Percentiles rank a stretch among this genome's conserved stretches.
These are phyloP conservation scores for Ophiocordyceps australis DNA, from an alignment of 2,329 filamentous ascomycete genomes.

Conservation along the genomic window DNA sequence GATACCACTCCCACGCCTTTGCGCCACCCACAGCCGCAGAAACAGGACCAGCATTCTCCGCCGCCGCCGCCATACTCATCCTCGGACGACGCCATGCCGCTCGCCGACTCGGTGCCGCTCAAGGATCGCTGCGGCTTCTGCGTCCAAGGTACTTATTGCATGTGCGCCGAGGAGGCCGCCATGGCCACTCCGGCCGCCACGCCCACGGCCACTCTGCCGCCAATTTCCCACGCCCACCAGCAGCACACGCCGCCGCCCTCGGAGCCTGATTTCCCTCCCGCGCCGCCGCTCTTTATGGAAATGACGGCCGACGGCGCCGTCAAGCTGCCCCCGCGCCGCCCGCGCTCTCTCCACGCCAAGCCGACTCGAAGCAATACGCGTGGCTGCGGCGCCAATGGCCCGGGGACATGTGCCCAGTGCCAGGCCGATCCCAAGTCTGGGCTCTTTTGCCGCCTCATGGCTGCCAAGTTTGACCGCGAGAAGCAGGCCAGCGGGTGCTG, in stretches of 20 bases:
- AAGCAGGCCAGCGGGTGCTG: constrained; percentile 8
- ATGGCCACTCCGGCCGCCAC: constrained; percentile 20
- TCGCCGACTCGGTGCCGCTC: constrained; percentile 20
- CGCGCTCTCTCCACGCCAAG: constrained; percentile 8
- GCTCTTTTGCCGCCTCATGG: constrained; percentile 67
- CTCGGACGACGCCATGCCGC: constrained; percentile 7
- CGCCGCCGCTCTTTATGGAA: constrained; percentile 34
- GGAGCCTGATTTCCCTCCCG: constrained; percentile 38
- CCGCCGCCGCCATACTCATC: constrained; percentile 2
- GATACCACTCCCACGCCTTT: constrained; percentile 57
- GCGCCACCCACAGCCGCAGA: constrained; percentile 41
- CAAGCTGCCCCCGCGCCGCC: constrained; percentile 32
- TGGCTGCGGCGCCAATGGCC: constrained; percentile 47
- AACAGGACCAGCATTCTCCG: constrained; percentile 5
- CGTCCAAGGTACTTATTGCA: constrained; percentile 63
- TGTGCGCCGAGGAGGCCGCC: constrained; percentile 48
- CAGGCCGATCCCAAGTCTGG: constrained; percentile 61
- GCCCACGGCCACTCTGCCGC: constrained; percentile 17
- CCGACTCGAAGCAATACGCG: constrained; percentile 10
- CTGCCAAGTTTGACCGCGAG: constrained; percentile 39
- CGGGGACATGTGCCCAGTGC: constrained; percentile 66
- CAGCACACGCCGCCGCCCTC: constrained; percentile 39
- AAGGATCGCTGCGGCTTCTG: constrained; percentile 70
- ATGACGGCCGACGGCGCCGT: constrained; percentile 41
- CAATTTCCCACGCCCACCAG: constrained; percentile 26